These are phyloP conservation scores for Crithidia mellificae DNA, from an alignment of 208 protist genomes.

Conservation along the genomic window DNA sequence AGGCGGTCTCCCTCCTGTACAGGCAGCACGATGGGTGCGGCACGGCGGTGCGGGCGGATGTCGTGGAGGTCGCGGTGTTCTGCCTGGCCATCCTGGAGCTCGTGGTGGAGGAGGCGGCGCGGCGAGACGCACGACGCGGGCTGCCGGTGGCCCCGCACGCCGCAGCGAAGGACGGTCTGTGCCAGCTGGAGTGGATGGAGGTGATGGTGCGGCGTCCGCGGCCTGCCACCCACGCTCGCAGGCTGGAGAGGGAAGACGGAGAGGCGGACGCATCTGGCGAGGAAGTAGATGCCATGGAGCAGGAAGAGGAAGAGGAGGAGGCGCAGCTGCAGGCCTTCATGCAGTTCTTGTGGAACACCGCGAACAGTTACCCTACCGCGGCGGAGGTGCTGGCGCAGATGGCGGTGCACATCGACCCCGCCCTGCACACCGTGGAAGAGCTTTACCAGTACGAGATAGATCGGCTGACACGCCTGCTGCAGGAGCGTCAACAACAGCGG, in stretches of 20 bases:
- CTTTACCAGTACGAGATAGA: constrained; percentile 28
- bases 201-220: background rate
- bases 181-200: constrained; percentile 25
- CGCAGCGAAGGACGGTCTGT: background rate
- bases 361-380: constrained; percentile 8
- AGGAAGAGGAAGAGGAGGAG: constrained; percentile 1
- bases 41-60: constrained; percentile 2
- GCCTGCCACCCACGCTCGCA: background rate
- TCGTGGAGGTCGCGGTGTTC: constrained; percentile 27
- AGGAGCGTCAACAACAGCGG: constrained; percentile 11
- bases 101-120: constrained; percentile 3
- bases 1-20: constrained; percentile 16
- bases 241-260: background rate
- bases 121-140: background rate
- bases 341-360: constrained; percentile 26
- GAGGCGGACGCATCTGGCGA: too few relatives aligned
- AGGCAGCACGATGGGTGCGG: background rate
- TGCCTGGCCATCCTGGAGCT: constrained; percentile 25
- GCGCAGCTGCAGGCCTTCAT: constrained; percentile 14
- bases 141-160: background rate
- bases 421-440: constrained; percentile 14
- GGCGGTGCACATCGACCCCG: constrained; percentile 8
- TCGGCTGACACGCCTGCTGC: constrained; percentile 18
- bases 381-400: constrained; percentile 18
- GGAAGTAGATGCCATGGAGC: too few relatives aligned